phyloP scores from a whole-genome alignment of 352 stramenopile species.

The Phytophthora sp. region DNA sequence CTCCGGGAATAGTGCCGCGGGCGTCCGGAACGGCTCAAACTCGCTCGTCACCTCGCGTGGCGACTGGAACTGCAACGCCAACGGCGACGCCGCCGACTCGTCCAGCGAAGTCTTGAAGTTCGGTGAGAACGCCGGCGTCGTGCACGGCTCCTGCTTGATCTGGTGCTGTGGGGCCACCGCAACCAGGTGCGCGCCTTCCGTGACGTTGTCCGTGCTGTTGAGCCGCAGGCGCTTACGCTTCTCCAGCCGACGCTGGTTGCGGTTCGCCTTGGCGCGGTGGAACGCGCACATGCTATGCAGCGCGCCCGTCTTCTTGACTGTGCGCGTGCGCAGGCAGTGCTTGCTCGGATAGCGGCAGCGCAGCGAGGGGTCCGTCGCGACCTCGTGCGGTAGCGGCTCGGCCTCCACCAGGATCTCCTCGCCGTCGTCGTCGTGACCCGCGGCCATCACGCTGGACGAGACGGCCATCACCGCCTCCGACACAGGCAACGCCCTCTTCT shows the following conservation, averaged over 20 bases:
- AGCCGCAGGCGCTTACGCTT: constrained; percentile 42
- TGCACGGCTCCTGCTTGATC: constrained; percentile 14
- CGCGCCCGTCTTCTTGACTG: constrained; percentile 65
- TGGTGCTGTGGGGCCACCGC: not conserved
- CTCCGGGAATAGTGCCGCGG: constrained; percentile 41
- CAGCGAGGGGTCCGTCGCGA: constrained; percentile 41
- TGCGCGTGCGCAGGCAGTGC: constrained; percentile 55
- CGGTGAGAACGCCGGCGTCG: constrained; percentile 4
- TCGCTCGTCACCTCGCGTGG: constrained; percentile 31
- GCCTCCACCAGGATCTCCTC: constrained; percentile 44
- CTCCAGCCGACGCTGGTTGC: constrained; percentile 59
- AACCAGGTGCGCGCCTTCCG: not conserved
- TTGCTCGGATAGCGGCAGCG: constrained; percentile 64
- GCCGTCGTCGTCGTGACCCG: constrained; percentile 36
- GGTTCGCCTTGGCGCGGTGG: constrained; percentile 64
- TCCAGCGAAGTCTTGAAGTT: constrained; percentile 11
- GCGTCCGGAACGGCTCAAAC: constrained; percentile 46
- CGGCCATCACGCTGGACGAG: constrained; percentile 4
- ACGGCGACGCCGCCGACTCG: not conserved
- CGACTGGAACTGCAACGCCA: constrained; percentile 27
- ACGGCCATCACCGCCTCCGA: too few relatives aligned
- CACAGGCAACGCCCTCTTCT: constrained; percentile 18
- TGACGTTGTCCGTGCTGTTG: constrained; percentile 13
- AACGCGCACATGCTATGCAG: constrained; percentile 68
- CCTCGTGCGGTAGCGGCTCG: constrained; percentile 45